These are phyloP conservation scores for Sicyos baderoa DNA, from an alignment of 306 rosid genomes.

Conservation along the genomic window DNA sequence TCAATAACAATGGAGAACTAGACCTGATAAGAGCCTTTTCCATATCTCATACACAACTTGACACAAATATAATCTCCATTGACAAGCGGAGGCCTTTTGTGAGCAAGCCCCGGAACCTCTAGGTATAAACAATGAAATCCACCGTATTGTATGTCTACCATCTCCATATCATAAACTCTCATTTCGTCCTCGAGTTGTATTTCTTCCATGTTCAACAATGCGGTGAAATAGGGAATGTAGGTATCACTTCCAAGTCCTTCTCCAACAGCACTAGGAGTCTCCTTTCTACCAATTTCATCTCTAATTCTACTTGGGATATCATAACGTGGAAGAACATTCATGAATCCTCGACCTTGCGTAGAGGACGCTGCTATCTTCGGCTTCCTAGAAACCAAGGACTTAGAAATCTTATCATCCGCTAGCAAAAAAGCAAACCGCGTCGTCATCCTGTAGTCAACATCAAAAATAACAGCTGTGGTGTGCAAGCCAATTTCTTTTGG, in stretches of 20 bases:
- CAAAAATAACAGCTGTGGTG: too few relatives aligned
- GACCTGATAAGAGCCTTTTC: slow-evolving; percentile 51
- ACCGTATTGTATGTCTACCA: slow-evolving; percentile 41
- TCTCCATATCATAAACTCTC: slow-evolving; percentile 64
- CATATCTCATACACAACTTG: slow-evolving; percentile 30
- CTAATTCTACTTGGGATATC: slow-evolving; percentile 50
- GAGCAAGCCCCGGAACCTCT: slow-evolving; percentile 94
- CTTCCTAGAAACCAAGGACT: too few relatives aligned
- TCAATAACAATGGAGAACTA: not conserved
- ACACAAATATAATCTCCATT: slow-evolving; percentile 61
- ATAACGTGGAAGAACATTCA: slow-evolving; percentile 59
- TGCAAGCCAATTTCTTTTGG: too few relatives aligned
- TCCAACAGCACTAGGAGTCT: slow-evolving; percentile 42
- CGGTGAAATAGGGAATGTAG: slow-evolving; percentile 45
- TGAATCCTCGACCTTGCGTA: slow-evolving; percentile 10
- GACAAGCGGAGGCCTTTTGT: slow-evolving; percentile 85
- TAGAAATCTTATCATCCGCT: too few relatives aligned
- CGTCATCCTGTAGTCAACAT: too few relatives aligned
- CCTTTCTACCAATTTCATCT: slow-evolving; percentile 39
- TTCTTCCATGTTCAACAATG: slow-evolving; percentile 75
- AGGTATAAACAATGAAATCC: slow-evolving; percentile 39
- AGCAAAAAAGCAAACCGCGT: too few relatives aligned
- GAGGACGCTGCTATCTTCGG: too few relatives aligned
- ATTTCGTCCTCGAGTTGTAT: slow-evolving; percentile 80
- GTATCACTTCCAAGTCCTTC: slow-evolving; percentile 44